phyloP scores from a whole-genome alignment of 805 yeast species.

The Nakazawaea populi region DNA sequence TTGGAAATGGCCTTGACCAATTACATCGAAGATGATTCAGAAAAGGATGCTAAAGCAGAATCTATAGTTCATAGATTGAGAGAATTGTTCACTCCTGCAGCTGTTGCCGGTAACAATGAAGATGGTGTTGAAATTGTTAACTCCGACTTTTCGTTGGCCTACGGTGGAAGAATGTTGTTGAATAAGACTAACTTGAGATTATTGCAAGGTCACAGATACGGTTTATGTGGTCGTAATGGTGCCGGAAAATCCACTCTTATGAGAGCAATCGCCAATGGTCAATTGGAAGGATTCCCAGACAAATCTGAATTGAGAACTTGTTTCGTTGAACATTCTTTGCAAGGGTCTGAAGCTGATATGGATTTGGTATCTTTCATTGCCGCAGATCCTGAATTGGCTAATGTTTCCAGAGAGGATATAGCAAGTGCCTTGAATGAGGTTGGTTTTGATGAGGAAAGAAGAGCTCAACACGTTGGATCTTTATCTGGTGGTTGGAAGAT shows the following conservation, averaged over 20 bases:
- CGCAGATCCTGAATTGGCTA: conserved; percentile 72
- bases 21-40: conserved; percentile 27
- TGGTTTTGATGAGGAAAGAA: conserved; percentile 88
- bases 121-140: conserved; percentile 91
- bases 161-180: conserved; percentile 94
- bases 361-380: conserved; percentile 86
- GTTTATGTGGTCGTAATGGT: conserved; percentile 97
- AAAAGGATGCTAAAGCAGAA: conserved; percentile 34
- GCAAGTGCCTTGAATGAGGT: conserved; percentile 72
- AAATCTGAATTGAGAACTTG: conserved; percentile 83
- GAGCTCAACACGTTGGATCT: conserved; percentile 88
- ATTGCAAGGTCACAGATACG: conserved; percentile 93
- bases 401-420: conserved; percentile 64
- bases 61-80: conserved; percentile 42
- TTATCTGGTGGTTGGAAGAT: conserved; percentile 99
- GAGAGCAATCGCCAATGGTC: conserved; percentile 96
- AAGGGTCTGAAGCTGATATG: conserved; percentile 90
- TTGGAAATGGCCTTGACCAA: conserved; percentile 33
- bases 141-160: conserved; percentile 92
- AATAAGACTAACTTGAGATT: conserved; percentile 88
- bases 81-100: conserved; percentile 47
- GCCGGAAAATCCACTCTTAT: conserved; percentile 97
- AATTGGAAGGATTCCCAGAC: conserved; percentile 95
- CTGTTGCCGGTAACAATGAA: conserved; percentile 53
- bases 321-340: conserved; percentile 94